phyloP scores from a whole-genome alignment of 495 filamentous ascomycete genomes.

The Hypoxylon fuscum region DNA sequence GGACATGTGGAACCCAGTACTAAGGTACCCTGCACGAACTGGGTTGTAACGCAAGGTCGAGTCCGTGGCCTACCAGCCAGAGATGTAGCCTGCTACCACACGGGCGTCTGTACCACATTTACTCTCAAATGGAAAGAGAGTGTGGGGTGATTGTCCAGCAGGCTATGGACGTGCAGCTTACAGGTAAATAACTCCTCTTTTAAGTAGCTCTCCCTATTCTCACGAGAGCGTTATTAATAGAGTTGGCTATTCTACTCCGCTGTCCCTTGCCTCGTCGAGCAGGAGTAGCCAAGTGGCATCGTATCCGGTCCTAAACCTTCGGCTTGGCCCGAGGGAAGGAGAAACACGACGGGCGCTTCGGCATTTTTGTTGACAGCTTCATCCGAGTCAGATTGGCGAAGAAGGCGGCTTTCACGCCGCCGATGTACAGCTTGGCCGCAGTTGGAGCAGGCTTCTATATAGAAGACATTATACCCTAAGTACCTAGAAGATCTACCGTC shows the following conservation, averaged over 20 bases:
- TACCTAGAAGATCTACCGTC: conserved; percentile 25
- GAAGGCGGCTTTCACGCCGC: conserved; percentile 10
- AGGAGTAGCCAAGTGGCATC: not conserved
- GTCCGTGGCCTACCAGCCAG: conserved; percentile 30
- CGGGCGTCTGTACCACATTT: conserved; percentile 35
- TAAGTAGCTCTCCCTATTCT: not conserved
- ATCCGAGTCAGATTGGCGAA: conserved; percentile 20
- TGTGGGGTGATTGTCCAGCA: conserved; percentile 19
- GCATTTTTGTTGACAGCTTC: conserved; percentile 10
- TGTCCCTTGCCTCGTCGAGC: conserved; percentile 2
- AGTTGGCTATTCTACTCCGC: too few relatives aligned
- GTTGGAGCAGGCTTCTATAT: conserved; percentile 27
- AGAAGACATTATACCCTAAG: conserved; percentile 16
- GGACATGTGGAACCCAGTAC: conserved; percentile 33
- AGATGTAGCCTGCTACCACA: conserved; percentile 31
- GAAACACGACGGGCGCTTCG: conserved; percentile 9
- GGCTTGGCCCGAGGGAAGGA: conserved; percentile 7
- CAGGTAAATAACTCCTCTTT: conserved; percentile 21
- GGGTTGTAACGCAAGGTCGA: conserved; percentile 32
- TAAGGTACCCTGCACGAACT: conserved; percentile 32
- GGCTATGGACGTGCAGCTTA: conserved; percentile 30
- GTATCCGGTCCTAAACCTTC: not conserved
- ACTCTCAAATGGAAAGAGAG: conserved; percentile 17
- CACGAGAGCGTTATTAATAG: not conserved
- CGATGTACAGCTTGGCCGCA: conserved; percentile 19